Percentiles rank a stretch among this genome's conserved stretches.
Evolutionary conservation across 1,284 basidiomycete species (phyloP).

Genomic region (Thecaphora frezii): DNA sequence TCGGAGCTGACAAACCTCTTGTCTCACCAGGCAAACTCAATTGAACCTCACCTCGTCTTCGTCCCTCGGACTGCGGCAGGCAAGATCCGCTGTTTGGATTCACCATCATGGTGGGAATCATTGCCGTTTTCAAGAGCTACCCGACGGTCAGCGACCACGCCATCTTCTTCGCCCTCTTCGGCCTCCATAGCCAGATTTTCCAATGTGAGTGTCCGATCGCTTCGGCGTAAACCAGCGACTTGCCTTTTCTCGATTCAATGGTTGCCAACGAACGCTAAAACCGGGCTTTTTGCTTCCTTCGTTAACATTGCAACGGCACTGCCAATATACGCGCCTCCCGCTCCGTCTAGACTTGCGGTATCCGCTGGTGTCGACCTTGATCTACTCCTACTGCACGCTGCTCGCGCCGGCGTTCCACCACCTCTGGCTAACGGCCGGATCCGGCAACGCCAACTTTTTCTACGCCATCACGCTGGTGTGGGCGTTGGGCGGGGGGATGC

Average conservation of each 20-base stretch:
- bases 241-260: no score
- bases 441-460: conserved; percentile 97
- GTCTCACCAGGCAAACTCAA: no score
- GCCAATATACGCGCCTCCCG: no score
- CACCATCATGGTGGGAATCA: conserved; percentile 75
- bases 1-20: no score
- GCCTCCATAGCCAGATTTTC: conserved; percentile 80
- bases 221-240: no score
- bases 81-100: conserved; percentile 81
- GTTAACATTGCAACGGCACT: no score
- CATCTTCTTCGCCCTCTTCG: conserved; percentile 77
- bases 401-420: conserved; percentile 89
- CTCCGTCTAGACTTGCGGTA: conserved; percentile 83
- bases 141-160: conserved; percentile 85
- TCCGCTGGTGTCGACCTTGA: conserved; percentile 79
- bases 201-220: conserved; percentile 68
- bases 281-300: background rate
- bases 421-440: conserved; percentile 86
- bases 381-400: conserved; percentile 80
- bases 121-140: conserved; percentile 87
- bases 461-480: conserved; percentile 94
- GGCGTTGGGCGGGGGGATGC: conserved; percentile 81
- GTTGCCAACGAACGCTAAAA: no score
- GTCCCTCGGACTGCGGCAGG: no score
- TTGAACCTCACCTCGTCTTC: conserved; percentile 1